phyloP scores from a whole-genome alignment of 176 grass and related monocot species.

The Musa acuminata region DNA sequence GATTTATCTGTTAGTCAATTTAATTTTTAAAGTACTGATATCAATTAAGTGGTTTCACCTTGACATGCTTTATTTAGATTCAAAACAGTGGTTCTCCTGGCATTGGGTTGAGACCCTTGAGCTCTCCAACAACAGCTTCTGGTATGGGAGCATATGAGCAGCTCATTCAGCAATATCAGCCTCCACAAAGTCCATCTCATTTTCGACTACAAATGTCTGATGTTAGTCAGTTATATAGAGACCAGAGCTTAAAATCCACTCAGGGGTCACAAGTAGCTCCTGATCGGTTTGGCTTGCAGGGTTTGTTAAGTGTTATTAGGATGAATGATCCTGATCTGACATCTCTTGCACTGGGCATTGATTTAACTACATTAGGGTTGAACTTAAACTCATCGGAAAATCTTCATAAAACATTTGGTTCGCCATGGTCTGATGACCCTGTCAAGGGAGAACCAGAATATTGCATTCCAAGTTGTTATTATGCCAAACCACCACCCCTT shows the following conservation, averaged over 20 bases:
- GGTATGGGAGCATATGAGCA: slow-evolving; percentile 75
- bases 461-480: slow-evolving; percentile 72
- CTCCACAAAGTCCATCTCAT: slow-evolving; percentile 53
- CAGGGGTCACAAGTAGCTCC: slow-evolving; percentile 39
- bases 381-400: slow-evolving; percentile 86
- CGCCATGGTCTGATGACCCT: slow-evolving; percentile 79
- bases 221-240: slow-evolving; percentile 56
- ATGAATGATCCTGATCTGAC: slow-evolving; percentile 63
- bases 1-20: background rate
- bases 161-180: slow-evolving; percentile 87
- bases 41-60: slow-evolving; percentile 17
- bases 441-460: slow-evolving; percentile 76
- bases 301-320: slow-evolving; percentile 75
- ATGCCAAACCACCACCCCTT: slow-evolving; percentile 38
- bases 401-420: slow-evolving; percentile 91
- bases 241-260: slow-evolving; percentile 62
- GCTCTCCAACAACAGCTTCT: slow-evolving; percentile 47
- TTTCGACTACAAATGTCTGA: slow-evolving; percentile 71
- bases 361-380: slow-evolving; percentile 76
- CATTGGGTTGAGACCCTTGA: slow-evolving; percentile 59
- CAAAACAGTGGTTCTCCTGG: slow-evolving; percentile 50
- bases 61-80: slow-evolving; percentile 31
- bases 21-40: background rate
- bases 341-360: slow-evolving; percentile 92
- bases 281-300: slow-evolving; percentile 81